Evolutionary conservation across 345 rosid species (phyloP).

Genomic region (Carallia pectinifolia): DNA sequence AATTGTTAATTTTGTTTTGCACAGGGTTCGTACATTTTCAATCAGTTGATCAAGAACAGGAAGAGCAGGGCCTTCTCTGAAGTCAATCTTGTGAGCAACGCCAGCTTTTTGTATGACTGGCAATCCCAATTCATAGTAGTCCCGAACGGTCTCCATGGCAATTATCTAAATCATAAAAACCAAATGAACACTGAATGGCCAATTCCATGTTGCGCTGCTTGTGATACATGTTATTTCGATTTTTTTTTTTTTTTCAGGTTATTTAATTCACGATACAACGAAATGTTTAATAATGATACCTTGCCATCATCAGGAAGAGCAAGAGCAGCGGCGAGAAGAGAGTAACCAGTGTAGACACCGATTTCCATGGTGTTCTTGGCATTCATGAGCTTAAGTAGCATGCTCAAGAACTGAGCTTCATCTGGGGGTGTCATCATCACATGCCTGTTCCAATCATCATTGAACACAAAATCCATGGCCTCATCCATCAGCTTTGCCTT

Average conservation of each 20-base stretch:
- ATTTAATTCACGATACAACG: conserved; percentile 23
- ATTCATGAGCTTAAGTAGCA: conserved; percentile 87
- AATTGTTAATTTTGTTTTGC: neutral
- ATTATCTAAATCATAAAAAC: conserved; percentile 50
- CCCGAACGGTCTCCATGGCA: conserved; percentile 92
- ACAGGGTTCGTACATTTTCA: conserved; percentile 58
- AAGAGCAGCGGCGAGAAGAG: conserved; percentile 95
- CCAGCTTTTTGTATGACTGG: conserved; percentile 93
- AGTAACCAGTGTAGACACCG: conserved; percentile 98
- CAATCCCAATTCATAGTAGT: conserved; percentile 83
- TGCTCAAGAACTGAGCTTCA: conserved; percentile 89
- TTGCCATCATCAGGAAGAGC: conserved; percentile 68
- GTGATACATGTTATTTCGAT: no score
- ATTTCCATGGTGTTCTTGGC: conserved; percentile 99
- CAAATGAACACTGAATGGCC: no score
- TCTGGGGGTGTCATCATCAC: conserved; percentile 95
- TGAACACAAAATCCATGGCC: no score
- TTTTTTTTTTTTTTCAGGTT: no score
- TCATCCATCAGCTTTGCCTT: no score
- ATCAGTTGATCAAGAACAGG: conserved; percentile 81
- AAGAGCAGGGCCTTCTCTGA: conserved; percentile 94
- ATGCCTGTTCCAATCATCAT: conserved; percentile 49
- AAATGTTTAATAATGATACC: conserved; percentile 23
- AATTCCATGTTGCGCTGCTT: no score
- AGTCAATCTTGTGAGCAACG: conserved; percentile 92